Percentiles rank a stretch among this genome's conserved stretches.
Evolutionary conservation across 2,329 filamentous ascomycete species (phyloP).

Genomic region (Diplodia intermedia): DNA sequence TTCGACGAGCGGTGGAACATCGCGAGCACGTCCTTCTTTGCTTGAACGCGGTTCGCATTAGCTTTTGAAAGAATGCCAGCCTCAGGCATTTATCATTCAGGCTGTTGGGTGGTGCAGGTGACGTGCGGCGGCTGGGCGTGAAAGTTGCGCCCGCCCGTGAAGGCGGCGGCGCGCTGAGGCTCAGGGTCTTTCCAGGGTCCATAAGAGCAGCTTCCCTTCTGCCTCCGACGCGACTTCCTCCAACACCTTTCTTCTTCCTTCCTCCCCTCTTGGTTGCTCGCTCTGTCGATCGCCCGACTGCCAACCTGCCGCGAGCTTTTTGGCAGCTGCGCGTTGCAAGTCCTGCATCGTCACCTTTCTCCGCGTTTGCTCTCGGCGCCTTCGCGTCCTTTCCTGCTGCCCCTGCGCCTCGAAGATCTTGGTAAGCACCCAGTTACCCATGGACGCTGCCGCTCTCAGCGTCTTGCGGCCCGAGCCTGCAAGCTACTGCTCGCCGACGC

Average conservation of each 20-base stretch:
- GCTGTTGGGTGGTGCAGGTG: neutral
- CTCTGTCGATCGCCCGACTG: neutral
- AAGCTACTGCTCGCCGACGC: neutral
- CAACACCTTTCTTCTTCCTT: neutral
- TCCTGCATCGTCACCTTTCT: neutral
- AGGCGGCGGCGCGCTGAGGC: neutral
- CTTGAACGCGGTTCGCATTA: neutral
- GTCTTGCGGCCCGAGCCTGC: neutral
- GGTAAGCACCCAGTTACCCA: constrained; percentile 2
- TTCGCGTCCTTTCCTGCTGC: neutral
- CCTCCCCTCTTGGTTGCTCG: neutral
- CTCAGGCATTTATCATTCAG: neutral
- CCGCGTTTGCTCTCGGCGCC: neutral
- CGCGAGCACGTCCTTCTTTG: constrained; percentile 55
- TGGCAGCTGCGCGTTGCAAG: neutral
- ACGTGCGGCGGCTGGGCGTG: neutral
- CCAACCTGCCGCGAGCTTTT: neutral
- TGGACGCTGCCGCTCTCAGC: neutral
- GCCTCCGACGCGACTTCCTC: constrained; percentile 13
- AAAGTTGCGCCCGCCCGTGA: neutral
- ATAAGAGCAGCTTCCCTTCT: neutral
- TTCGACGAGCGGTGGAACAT: constrained; percentile 63
- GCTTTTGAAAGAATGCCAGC: neutral
- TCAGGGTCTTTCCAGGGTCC: neutral
- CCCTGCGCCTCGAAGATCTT: neutral